These are phyloP conservation scores for Sporothrix pallida DNA, from an alignment of 2,329 filamentous ascomycete genomes.

Conservation along the genomic window DNA sequence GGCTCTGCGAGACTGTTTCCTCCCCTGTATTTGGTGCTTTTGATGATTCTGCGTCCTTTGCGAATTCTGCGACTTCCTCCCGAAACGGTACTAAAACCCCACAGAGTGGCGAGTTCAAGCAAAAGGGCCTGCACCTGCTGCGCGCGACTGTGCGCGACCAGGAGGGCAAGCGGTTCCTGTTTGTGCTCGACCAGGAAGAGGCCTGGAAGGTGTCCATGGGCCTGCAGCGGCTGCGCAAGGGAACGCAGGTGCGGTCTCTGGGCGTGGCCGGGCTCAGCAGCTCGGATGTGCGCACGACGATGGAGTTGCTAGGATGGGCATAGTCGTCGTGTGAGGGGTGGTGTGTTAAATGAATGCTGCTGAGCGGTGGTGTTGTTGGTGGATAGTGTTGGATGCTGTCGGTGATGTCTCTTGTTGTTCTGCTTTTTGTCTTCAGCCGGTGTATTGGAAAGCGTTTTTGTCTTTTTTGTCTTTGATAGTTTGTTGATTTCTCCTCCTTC, in stretches of 20 bases:
- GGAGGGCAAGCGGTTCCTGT: constrained; percentile 69
- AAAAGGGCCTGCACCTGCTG: constrained; percentile 64
- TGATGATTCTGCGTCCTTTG: constrained; percentile 32
- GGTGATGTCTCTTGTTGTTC: neutral
- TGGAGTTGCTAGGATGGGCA: constrained; percentile 65
- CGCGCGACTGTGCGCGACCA: constrained; percentile 69
- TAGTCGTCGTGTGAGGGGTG: constrained; percentile 23
- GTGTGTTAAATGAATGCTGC: neutral
- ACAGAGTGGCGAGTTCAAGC: constrained; percentile 59
- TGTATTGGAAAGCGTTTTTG: constrained; percentile 21
- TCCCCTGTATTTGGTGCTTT: constrained; percentile 30
- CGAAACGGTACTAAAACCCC: constrained; percentile 47
- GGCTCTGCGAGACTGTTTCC: constrained; percentile 52
- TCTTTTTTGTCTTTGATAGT: neutral
- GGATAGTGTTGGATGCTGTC: neutral
- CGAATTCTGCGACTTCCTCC: constrained; percentile 38
- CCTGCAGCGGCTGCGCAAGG: constrained; percentile 64
- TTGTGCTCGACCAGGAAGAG: constrained; percentile 68
- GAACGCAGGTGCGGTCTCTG: constrained; percentile 64
- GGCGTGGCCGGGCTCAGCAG: constrained; percentile 63
- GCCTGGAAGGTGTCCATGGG: constrained; percentile 71
- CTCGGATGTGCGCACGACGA: constrained; percentile 58
- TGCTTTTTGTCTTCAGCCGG: constrained; percentile 6
- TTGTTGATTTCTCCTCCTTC: neutral
- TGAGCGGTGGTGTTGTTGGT: neutral